These are phyloP conservation scores for Fonsecaea pugnacius DNA, from an alignment of 2,329 filamentous ascomycete genomes.

Conservation along the genomic window DNA sequence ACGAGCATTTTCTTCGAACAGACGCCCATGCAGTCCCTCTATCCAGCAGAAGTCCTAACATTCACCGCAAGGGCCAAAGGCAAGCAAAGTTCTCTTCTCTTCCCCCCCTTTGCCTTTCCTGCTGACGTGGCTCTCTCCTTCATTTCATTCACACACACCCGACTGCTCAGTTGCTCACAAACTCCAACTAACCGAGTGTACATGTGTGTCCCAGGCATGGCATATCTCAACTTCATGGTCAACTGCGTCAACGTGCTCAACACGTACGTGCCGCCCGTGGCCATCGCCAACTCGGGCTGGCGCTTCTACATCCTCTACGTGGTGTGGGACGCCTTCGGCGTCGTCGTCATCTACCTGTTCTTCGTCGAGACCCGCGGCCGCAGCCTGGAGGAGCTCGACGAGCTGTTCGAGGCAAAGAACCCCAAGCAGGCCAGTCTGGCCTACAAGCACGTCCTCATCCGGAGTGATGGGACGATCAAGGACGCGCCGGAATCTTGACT, in stretches of 20 bases:
- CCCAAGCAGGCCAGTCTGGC: slow-evolving; percentile 27
- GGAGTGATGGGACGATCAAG: background rate
- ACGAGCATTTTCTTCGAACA: slow-evolving; percentile 32
- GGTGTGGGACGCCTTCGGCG: slow-evolving; percentile 41
- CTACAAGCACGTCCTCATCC: slow-evolving; percentile 9
- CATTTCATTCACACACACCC: background rate
- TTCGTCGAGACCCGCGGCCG: slow-evolving; percentile 57
- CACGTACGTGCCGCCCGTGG: slow-evolving; percentile 31
- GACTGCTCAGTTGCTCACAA: background rate
- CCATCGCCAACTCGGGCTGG: slow-evolving; percentile 35
- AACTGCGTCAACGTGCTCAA: slow-evolving; percentile 48
- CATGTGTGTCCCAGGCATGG: slow-evolving; percentile 41
- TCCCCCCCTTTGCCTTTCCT: background rate
- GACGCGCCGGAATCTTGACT: background rate
- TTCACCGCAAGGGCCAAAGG: slow-evolving; percentile 61
- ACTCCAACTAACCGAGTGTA: background rate
- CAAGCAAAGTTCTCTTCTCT: slow-evolving; percentile 35
- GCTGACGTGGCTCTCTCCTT: background rate
- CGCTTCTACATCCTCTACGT: slow-evolving; percentile 50
- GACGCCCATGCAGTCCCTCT: slow-evolving; percentile 53
- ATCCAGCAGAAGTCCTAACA: slow-evolving; percentile 58
- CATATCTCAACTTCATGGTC: slow-evolving; percentile 51
- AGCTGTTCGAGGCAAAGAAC: slow-evolving; percentile 46
- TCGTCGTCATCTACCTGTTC: slow-evolving; percentile 52
- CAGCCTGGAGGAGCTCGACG: slow-evolving; percentile 60